Evolutionary conservation across 495 filamentous ascomycete species (phyloP).

Genomic region (Lasiosphaeris hirsuta): DNA sequence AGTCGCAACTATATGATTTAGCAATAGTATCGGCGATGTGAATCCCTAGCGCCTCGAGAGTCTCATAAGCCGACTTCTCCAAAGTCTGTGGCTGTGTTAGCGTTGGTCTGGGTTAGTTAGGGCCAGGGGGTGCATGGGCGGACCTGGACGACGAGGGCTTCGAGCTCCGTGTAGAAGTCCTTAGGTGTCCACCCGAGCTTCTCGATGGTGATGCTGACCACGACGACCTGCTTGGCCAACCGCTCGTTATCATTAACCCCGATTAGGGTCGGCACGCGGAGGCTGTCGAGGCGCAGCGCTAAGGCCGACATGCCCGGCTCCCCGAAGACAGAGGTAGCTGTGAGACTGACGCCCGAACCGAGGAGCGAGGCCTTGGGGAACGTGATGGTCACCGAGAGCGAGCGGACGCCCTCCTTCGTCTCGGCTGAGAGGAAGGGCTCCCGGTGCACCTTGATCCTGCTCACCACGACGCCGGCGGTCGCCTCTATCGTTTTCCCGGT

Average conservation of each 20-base stretch:
- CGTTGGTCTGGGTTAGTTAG: background rate
- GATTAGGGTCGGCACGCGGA: slow-evolving; percentile 56
- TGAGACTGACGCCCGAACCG: slow-evolving; percentile 45
- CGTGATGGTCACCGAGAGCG: slow-evolving; percentile 37
- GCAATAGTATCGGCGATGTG: slow-evolving; percentile 42
- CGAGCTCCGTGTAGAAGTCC: slow-evolving; percentile 48
- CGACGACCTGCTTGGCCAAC: slow-evolving; percentile 53
- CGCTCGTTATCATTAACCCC: slow-evolving; percentile 61
- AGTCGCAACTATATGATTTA: slow-evolving; percentile 10
- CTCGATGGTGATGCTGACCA: slow-evolving; percentile 54
- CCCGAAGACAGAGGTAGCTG: slow-evolving; percentile 33
- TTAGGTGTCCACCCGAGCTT: slow-evolving; percentile 22
- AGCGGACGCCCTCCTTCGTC: slow-evolving; percentile 26
- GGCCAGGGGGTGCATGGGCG: background rate
- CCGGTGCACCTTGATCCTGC: slow-evolving; percentile 14
- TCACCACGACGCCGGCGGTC: slow-evolving; percentile 5
- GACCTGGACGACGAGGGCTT: slow-evolving; percentile 51
- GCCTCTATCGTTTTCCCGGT: background rate
- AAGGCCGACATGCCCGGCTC: slow-evolving; percentile 20
- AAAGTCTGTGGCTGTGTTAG: slow-evolving; percentile 42
- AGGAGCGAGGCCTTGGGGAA: slow-evolving; percentile 55
- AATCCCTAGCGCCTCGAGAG: slow-evolving; percentile 57
- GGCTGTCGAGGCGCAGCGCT: slow-evolving; percentile 36
- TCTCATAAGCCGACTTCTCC: slow-evolving; percentile 57
- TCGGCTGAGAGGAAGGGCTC: slow-evolving; percentile 23